Conservation (phyloP, 306 rosid genomes). For the Begonia fuchsioides region DNA sequence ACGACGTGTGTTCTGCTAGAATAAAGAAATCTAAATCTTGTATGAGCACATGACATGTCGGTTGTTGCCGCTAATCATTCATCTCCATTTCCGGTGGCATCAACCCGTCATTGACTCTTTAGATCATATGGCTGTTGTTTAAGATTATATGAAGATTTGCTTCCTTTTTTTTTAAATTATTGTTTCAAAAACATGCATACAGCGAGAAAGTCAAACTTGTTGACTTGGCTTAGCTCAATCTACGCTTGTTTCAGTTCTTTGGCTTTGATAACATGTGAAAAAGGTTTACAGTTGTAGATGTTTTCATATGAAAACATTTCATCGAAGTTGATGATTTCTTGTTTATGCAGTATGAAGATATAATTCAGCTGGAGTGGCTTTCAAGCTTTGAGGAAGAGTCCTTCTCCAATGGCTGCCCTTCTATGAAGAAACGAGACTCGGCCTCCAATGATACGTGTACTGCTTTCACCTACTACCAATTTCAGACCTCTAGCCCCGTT, state of each 20-base stretch:
- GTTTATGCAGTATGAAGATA: constrained; percentile 61
- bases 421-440: constrained; percentile 48
- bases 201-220: too few species aligned
- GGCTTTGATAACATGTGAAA: background rate
- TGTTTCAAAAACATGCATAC: too few species aligned
- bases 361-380: constrained; percentile 86
- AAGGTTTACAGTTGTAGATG: background rate
- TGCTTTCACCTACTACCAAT: constrained; percentile 15
- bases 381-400: constrained; percentile 87
- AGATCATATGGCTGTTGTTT: too few species aligned
- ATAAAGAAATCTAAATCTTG: too few species aligned
- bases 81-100: too few species aligned
- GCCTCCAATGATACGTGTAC: constrained; percentile 23
- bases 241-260: background rate
- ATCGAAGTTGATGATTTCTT: background rate
- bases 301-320: background rate
- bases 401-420: constrained; percentile 55
- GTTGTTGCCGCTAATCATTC: too few species aligned
- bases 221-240: too few species aligned
- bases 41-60: too few species aligned
- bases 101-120: too few species aligned
- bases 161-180: too few species aligned
- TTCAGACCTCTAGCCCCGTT: constrained; percentile 71
- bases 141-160: too few species aligned
- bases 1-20: too few species aligned